Conservation (phyloP, 129 eudicot genomes). For the Mikania micrantha region DNA sequence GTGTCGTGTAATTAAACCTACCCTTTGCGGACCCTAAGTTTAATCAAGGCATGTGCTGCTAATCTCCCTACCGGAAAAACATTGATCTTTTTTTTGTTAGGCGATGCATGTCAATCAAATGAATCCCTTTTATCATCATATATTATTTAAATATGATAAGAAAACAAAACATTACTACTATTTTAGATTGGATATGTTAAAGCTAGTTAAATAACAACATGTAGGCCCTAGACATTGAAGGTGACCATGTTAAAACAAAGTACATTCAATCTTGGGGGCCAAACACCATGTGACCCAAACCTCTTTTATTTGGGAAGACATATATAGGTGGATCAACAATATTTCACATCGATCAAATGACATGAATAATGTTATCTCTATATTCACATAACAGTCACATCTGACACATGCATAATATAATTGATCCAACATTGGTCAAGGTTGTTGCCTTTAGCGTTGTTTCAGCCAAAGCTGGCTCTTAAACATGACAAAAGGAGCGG, state of each 20-base stretch:
- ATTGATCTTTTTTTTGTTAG: too few species aligned
- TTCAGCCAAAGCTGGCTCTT: too few species aligned
- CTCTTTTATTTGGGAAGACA: constrained; percentile 11
- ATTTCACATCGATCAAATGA: constrained; percentile 9
- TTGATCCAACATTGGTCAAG: background rate
- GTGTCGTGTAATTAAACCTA: too few species aligned
- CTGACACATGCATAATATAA: background rate
- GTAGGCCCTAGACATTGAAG: constrained; percentile 2
- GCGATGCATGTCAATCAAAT: background rate
- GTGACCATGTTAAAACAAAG: constrained; percentile 3
- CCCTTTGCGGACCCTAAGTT: too few species aligned
- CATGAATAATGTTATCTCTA: background rate
- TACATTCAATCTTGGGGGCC: constrained; percentile 18
- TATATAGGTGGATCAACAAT: constrained; percentile 9
- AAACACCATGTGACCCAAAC: constrained; percentile 18
- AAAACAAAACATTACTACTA: background rate
- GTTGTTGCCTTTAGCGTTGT: background rate
- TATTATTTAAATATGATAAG: background rate
- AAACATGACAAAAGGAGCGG: too few species aligned
- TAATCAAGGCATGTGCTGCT: too few species aligned
- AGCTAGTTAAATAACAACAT: constrained; percentile 4
- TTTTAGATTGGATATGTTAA: background rate
- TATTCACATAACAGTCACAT: background rate
- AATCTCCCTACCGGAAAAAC: too few species aligned
- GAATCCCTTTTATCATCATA: background rate